Evolutionary conservation across 202 grass and related monocot genomes (phyloP), one percentile per base, ranked within the genome.

Genomic region (Elaeis oleifera): DNA sequence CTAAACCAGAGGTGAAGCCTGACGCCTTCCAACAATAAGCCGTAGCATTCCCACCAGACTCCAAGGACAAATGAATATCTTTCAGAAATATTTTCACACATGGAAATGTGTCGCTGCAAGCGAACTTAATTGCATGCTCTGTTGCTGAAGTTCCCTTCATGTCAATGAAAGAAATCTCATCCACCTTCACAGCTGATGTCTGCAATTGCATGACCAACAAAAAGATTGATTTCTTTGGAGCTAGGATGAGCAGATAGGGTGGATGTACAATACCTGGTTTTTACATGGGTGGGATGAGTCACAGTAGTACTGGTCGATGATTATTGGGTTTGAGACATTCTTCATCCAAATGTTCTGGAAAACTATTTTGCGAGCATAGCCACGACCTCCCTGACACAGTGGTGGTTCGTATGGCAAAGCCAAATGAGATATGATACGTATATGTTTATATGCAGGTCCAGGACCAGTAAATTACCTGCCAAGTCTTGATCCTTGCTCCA

Each of bases 91-190:
- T 76, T 53, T 11, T 68, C 19, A 13, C 76, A 57, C 90, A 95
- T 32, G 83, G 85, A 79, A 25, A 16, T 29, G 59, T 63, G 67
- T 90, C 81, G 50, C 90, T 95, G 75, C 90, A 95, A 23, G 81
- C 69, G 69, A 95, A 76, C 1, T 28, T 81, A 13, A 95, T 61
- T 0, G 83, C 90, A 18, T 13, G 61, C 53, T 72, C 49, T 39
- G 75, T 80, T 64, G 78, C 77, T 21, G 90, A 90, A 18, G 80
- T 95, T 26, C 90, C 90, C 53, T 52, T 82, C 64, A 95, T 86
- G 68, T 71, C 73, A 20, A 59, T 59, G 72, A 84, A 95, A 66
- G 49, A 68, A 68, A 95, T 71, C 39, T 82, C 29, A 48, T 57
- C 71, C 17, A 90, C 76, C 44, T 68, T 54, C 60, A 90, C 83